These are phyloP conservation scores for Syzygium aromaticum DNA, from an alignment of 345 rosid genomes.

Conservation along the genomic window DNA sequence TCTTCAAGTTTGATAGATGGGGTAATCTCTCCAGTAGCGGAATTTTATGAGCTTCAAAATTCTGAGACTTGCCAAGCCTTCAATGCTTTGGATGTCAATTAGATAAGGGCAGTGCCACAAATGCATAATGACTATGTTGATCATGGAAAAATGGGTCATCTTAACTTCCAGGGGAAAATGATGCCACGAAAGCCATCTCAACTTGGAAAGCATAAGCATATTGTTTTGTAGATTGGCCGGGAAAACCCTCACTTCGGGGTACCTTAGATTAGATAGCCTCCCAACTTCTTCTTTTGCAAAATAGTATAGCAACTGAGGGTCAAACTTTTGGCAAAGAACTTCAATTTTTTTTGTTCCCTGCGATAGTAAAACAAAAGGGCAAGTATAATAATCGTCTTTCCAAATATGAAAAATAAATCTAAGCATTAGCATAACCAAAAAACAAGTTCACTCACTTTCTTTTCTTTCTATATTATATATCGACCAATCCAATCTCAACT, in stretches of 20 bases:
- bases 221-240: slow-evolving; percentile 8
- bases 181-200: neutral
- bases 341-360: neutral
- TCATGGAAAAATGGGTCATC: neutral
- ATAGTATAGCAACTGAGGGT: neutral
- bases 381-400: neutral
- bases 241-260: neutral
- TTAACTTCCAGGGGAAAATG: neutral
- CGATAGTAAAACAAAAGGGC: neutral
- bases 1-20: neutral
- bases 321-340: neutral
- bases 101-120: neutral
- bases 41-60: no score
- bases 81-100: neutral
- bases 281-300: neutral
- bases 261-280: neutral
- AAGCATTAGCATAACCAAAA: neutral
- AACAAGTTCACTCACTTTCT: neutral
- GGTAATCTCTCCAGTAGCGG: neutral
- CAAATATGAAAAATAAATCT: no score
- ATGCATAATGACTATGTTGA: neutral
- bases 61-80: neutral
- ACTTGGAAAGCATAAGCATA: neutral
- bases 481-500: no score
- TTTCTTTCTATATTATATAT: no score